These are phyloP conservation scores for Solanum etuberosum DNA, from an alignment of 257 asterid species.

Conservation along the genomic window DNA sequence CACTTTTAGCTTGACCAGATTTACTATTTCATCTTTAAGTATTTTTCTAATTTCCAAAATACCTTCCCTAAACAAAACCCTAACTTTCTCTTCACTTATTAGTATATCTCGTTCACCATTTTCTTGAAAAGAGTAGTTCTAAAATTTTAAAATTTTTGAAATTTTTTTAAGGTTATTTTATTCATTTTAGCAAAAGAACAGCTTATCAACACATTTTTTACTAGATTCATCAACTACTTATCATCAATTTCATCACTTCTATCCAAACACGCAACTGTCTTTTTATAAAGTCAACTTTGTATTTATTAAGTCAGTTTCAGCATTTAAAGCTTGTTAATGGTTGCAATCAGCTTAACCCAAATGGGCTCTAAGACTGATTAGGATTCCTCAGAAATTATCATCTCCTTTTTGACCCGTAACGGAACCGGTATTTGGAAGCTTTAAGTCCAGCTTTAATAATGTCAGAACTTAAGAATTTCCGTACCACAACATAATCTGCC, in stretches of 20 bases:
- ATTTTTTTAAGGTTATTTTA: background rate
- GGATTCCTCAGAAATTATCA: background rate
- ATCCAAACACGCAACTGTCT: background rate
- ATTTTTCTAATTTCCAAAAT: background rate
- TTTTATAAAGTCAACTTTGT: background rate
- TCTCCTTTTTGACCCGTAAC: background rate
- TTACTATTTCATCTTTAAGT: background rate
- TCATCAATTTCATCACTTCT: background rate
- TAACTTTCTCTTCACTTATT: background rate
- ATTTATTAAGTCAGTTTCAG: background rate
- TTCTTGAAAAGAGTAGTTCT: background rate
- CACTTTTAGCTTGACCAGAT: background rate
- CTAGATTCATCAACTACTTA: background rate
- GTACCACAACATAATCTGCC: background rate
- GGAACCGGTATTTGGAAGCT: background rate
- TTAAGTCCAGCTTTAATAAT: background rate
- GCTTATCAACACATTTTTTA: background rate
- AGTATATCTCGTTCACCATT: background rate
- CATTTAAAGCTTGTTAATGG: background rate
- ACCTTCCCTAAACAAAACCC: background rate
- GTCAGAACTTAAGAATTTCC: background rate
- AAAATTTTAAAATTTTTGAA: background rate
- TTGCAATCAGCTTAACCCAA: background rate
- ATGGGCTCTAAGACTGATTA: background rate
- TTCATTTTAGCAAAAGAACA: background rate